These are phyloP conservation scores for Dioscorea alata DNA, from an alignment of 106 monocot species.

Conservation along the genomic window DNA sequence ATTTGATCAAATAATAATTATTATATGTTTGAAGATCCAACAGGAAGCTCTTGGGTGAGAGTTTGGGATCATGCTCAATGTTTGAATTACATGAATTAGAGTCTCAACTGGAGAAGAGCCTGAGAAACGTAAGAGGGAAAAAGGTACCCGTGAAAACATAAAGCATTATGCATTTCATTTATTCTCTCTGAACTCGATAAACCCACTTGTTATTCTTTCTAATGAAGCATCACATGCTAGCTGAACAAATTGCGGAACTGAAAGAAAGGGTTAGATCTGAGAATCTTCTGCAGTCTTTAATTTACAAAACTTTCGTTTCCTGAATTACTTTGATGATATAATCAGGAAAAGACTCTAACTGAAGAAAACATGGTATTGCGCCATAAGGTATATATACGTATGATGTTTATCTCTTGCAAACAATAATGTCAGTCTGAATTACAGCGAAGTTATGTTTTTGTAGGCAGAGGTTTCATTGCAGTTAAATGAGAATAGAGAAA, in stretches of 20 bases:
- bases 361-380: neutral
- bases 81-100: conserved; percentile 22
- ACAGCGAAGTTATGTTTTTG: neutral
- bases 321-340: neutral
- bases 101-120: conserved; percentile 22
- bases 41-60: conserved; percentile 32
- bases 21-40: neutral
- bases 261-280: conserved; percentile 10
- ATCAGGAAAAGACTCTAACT: neutral
- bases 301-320: neutral
- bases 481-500: neutral
- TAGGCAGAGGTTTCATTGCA: neutral
- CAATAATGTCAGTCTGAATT: neutral
- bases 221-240: conserved; percentile 4
- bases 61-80: conserved; percentile 13
- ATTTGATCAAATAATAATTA: neutral
- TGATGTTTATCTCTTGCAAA: neutral
- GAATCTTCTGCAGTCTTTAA: neutral
- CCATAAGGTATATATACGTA: neutral
- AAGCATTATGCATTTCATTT: neutral
- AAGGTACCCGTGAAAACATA: conserved; percentile 19
- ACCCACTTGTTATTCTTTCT: neutral
- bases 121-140: conserved; percentile 13
- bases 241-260: conserved; percentile 9
- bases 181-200: neutral